Percentiles rank a stretch among this genome's conserved stretches.
phyloP scores from a whole-genome alignment of 1,284 basidiomycete genomes.

The Boletus calvinii region DNA sequence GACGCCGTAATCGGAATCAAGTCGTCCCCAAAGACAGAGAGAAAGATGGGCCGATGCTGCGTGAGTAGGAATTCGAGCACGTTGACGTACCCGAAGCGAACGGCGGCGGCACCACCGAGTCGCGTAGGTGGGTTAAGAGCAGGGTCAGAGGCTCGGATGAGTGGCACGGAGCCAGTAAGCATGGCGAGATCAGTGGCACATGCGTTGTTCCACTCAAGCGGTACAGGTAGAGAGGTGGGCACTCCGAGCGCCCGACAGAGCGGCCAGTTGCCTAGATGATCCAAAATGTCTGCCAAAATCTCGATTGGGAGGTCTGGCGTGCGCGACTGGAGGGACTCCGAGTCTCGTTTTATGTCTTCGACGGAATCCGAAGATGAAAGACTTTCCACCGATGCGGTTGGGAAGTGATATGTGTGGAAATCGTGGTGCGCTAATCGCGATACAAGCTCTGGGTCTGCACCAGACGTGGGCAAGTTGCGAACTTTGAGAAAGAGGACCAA shows the following conservation, averaged over 20 bases:
- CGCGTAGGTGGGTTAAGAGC: conserved; percentile 58
- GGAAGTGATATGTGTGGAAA: conserved; percentile 66
- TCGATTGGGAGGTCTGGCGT: conserved; percentile 69
- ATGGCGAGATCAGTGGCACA: conserved; percentile 66
- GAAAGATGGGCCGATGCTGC: conserved; percentile 61
- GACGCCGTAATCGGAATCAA: conserved; percentile 74
- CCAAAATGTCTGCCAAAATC: conserved; percentile 72
- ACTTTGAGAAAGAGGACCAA: conserved; percentile 72
- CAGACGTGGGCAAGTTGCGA: conserved; percentile 61
- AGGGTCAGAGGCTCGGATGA: conserved; percentile 58
- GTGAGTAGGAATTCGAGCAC: conserved; percentile 70
- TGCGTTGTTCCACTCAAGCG: conserved; percentile 69
- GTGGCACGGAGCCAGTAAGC: conserved; percentile 58
- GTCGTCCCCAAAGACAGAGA: conserved; percentile 58
- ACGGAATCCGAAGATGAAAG: conserved; percentile 21
- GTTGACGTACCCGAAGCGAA: conserved; percentile 74
- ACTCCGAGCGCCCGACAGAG: conserved; percentile 72
- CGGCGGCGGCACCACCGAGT: conserved; percentile 60
- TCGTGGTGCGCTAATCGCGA: conserved; percentile 70
- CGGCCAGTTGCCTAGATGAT: conserved; percentile 78
- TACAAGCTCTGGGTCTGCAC: conserved; percentile 60
- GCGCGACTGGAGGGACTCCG: conserved; percentile 24
- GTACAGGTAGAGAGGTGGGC: conserved; percentile 63
- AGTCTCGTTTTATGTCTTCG: conserved; percentile 24
- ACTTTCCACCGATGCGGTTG: conserved; percentile 30